Conservation (phyloP, 345 rosid genomes). For the Ricinus communis region DNA sequence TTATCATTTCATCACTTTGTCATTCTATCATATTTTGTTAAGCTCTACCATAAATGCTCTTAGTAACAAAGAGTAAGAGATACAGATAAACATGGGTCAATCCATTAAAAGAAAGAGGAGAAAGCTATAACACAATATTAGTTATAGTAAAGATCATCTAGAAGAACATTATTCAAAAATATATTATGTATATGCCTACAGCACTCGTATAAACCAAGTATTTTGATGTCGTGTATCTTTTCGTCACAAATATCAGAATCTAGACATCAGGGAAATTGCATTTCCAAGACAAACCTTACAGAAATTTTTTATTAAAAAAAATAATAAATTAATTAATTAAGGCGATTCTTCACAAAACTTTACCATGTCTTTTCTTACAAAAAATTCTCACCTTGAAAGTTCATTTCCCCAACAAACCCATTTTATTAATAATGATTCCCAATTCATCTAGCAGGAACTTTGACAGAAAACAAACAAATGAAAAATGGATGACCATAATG, state of each 20-base stretch:
- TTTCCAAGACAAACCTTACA: background rate
- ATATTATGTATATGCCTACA: background rate
- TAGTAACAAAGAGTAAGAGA: background rate
- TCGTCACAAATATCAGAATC: background rate
- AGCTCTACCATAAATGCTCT: background rate
- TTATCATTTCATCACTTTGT: background rate
- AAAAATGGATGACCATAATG: too few relatives aligned
- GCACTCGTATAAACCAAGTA: background rate
- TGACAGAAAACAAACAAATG: background rate
- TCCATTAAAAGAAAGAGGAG: background rate
- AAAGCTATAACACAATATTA: background rate
- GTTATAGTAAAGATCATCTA: background rate
- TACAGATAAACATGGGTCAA: background rate
- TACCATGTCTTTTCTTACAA: background rate
- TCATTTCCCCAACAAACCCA: background rate
- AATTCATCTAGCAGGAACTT: background rate
- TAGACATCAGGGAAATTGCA: background rate
- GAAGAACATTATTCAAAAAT: background rate
- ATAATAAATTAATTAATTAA: too few relatives aligned
- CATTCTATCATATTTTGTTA: background rate
- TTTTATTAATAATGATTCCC: too few relatives aligned
- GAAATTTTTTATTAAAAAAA: too few relatives aligned
- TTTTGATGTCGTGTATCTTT: background rate
- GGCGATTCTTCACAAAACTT: background rate
- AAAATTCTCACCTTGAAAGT: background rate